Evolutionary conservation across 768 basidiomycete genomes (phyloP).

Genomic region (Lactarius deliciosus): DNA sequence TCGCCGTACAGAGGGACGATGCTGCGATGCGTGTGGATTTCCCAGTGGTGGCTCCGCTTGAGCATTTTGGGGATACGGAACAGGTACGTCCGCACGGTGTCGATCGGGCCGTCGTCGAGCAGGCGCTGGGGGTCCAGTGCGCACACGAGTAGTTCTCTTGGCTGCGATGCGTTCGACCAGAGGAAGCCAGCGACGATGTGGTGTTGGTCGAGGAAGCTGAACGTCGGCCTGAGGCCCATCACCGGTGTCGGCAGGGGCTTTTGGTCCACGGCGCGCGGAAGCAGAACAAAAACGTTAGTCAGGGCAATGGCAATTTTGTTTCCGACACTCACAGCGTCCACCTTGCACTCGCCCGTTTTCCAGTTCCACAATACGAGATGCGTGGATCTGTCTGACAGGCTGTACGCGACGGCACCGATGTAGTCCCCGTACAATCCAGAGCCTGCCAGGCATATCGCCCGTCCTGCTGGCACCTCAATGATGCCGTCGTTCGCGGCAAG

Average conservation of each 20-base stretch:
- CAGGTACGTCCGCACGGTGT: not conserved
- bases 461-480: conserved; percentile 2
- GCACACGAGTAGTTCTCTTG: conserved; percentile 9
- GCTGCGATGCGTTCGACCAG: not conserved
- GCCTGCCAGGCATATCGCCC: not conserved
- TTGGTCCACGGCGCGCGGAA: no score
- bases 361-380: conserved; percentile 11
- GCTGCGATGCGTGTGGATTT: conserved; percentile 9
- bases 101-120: not conserved
- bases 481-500: not conserved
- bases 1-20: not conserved
- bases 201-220: conserved; percentile 11
- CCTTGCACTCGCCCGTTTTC: conserved; percentile 10
- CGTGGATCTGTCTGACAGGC: not conserved
- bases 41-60: conserved; percentile 5
- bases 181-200: conserved; percentile 15
- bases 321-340: conserved; percentile 3
- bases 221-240: conserved; percentile 1
- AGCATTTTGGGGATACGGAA: conserved; percentile 1
- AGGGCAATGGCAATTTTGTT: not conserved
- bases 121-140: not conserved
- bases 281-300: not conserved
- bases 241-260: conserved; percentile 5
- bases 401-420: not conserved
- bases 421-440: conserved; percentile 12